Evolutionary conservation across 2,329 filamentous ascomycete genomes (phyloP).

Genomic region (Alternaria tenuissima): DNA sequence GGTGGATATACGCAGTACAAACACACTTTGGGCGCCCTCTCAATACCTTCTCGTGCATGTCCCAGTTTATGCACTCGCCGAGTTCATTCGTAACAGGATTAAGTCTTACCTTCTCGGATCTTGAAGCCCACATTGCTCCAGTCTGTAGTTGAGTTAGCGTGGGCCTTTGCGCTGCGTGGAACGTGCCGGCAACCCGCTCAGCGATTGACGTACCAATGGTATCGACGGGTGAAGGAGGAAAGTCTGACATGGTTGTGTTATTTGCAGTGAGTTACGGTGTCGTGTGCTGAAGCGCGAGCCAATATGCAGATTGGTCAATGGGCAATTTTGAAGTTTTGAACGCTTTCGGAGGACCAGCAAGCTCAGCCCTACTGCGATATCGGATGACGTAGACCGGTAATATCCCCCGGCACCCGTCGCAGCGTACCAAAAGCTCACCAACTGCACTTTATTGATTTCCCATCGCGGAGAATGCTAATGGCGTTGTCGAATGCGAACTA

Average conservation of each 20-base stretch:
- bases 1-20: not conserved
- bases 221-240: slow-evolving; percentile 76
- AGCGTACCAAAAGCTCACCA: slow-evolving; percentile 30
- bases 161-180: not conserved
- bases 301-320: slow-evolving; percentile 16
- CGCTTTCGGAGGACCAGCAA: slow-evolving; percentile 27
- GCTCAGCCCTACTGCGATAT: slow-evolving; percentile 42
- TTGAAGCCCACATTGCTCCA: slow-evolving; percentile 94
- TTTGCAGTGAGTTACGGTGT: slow-evolving; percentile 4
- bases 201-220: slow-evolving; percentile 68
- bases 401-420: slow-evolving; percentile 37
- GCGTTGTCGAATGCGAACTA: slow-evolving; percentile 11
- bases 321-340: slow-evolving; percentile 19
- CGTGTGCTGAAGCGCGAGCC: slow-evolving; percentile 11
- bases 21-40: not conserved
- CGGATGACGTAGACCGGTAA: slow-evolving; percentile 35
- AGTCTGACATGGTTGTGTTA: slow-evolving; percentile 42
- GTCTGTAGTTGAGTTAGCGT: slow-evolving; percentile 60
- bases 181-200: not conserved
- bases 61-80: not conserved
- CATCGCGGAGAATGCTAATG: slow-evolving; percentile 7
- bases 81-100: not conserved
- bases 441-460: slow-evolving; percentile 11
- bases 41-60: not conserved
- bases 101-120: slow-evolving; percentile 78